A percentile compares a stretch with the other conserved stretches of the same genome.
Evolutionary conservation across 176 grass and related monocot species (phyloP).

Genomic region (Cenchrus purpureus): DNA sequence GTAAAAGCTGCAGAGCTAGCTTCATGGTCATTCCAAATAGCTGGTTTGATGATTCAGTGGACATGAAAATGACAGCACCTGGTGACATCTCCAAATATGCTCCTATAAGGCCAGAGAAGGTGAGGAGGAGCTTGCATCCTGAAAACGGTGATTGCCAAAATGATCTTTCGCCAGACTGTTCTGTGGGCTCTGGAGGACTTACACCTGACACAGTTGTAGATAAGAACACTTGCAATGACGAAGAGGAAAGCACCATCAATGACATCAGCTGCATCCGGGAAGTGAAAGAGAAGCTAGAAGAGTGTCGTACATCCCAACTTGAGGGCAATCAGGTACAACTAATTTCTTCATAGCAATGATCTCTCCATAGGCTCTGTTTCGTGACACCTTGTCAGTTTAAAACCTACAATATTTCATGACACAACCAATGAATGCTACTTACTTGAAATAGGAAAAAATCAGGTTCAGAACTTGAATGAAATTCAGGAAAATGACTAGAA

Average conservation of each 20-base stretch:
- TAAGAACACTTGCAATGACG: conserved; percentile 24
- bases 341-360: background rate
- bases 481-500: background rate
- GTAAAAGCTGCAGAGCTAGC: conserved; percentile 81
- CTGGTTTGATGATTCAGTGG: conserved; percentile 55
- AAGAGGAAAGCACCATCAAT: conserved; percentile 34
- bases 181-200: conserved; percentile 29
- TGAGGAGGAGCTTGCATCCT: conserved; percentile 46
- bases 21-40: conserved; percentile 72
- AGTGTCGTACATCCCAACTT: conserved; percentile 17
- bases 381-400: background rate
- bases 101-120: conserved; percentile 51
- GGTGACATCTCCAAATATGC: conserved; percentile 45
- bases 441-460: background rate
- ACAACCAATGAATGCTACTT: background rate
- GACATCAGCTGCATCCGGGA: conserved; percentile 20
- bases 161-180: conserved; percentile 25
- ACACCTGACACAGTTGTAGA: conserved; percentile 28
- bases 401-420: background rate
- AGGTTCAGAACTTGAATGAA: background rate
- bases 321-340: conserved; percentile 46
- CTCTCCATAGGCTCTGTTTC: background rate
- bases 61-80: conserved; percentile 46
- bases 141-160: conserved; percentile 33
- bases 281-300: conserved; percentile 41